phyloP scores from a whole-genome alignment of 139 green algal species.

The Astrephomene gubernaculifera region DNA sequence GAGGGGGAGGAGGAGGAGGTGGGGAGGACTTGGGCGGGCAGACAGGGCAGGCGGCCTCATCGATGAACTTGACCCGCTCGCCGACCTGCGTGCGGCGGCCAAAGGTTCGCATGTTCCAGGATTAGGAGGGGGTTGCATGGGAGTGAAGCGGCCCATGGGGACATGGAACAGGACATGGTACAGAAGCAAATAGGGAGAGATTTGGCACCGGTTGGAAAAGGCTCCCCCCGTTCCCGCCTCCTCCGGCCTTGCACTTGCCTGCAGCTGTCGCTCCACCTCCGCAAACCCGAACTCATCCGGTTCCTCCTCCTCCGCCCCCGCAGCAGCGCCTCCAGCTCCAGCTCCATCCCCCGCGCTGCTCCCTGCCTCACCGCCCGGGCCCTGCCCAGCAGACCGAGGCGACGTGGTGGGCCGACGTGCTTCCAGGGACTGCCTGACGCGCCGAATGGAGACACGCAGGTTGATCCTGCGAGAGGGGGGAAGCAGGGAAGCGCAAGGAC shows the following conservation, averaged over 20 bases:
- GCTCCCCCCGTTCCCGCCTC: background rate
- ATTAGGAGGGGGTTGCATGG: background rate
- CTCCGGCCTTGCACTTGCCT: background rate
- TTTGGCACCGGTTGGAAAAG: background rate
- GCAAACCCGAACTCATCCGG: slow-evolving; percentile 19
- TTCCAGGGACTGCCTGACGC: background rate
- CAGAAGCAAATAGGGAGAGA: background rate
- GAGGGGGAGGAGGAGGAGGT: too few relatives aligned
- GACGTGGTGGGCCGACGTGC: too few relatives aligned
- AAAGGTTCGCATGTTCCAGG: background rate
- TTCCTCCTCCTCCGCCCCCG: background rate
- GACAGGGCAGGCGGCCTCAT: slow-evolving; percentile 2
- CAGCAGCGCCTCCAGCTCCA: background rate
- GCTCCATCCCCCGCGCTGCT: background rate
- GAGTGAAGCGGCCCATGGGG: background rate
- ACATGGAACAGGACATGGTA: background rate
- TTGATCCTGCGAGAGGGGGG: background rate
- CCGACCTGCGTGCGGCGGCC: background rate
- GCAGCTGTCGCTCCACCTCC: background rate
- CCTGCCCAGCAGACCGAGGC: too few relatives aligned
- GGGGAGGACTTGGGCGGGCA: background rate
- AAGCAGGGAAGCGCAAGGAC: background rate
- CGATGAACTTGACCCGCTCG: background rate
- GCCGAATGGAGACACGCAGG: background rate
- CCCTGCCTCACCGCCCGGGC: too few relatives aligned